Base-by-base conservation (phyloP, 139 green algal genomes). In the Volvox africanus region DNA sequence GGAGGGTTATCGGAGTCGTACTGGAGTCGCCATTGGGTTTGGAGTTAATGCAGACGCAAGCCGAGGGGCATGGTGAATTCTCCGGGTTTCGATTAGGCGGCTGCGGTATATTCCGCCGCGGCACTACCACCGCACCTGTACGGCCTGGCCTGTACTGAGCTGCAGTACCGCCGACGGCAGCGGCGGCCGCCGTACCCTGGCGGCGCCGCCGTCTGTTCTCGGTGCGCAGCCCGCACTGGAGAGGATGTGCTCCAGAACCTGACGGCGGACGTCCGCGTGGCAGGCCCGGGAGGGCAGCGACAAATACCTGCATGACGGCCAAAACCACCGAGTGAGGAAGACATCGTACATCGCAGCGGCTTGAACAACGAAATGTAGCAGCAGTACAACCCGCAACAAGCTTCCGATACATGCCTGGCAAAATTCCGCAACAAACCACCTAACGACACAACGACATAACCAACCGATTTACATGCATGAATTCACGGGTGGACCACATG, bases 151-250 rank as follows among this genome's bases (percentile, higher is more conserved):
- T 0, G 87, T 91, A 26, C 22, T 22, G 28, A 91, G 77, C 87
- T 86, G 76, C 21, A 91, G 87, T 32, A 91, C 87, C 16, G 87
- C 71, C 12, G 69, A 82, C 28, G 69, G 71, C 73, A 21, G 86
- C 19, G 30, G 73, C 50, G 30, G 30, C 50, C 50, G 71, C 33
- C 85, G 85, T 9, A 9, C 28, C 28, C 61, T 6, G 14, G n/a
- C 61, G 61, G 18, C 67, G 65, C 65, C 65, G 65, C 65, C 67
- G 67, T 88, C 82, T 19, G 83, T 3, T 13, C 33, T 20, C 35
- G 21, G 6, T 16, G 30, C 9, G 83, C 83, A 79, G 33, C 69
- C 84, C 32, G 84, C 84, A 44, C n/a, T 62, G 19, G 36, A 33
- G 16, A 91, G 61, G 76, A 91, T 13, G 12, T 55, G 87, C 5